phyloP scores from a whole-genome alignment of 305 asterid genomes.

The Fraxinus ornus region DNA sequence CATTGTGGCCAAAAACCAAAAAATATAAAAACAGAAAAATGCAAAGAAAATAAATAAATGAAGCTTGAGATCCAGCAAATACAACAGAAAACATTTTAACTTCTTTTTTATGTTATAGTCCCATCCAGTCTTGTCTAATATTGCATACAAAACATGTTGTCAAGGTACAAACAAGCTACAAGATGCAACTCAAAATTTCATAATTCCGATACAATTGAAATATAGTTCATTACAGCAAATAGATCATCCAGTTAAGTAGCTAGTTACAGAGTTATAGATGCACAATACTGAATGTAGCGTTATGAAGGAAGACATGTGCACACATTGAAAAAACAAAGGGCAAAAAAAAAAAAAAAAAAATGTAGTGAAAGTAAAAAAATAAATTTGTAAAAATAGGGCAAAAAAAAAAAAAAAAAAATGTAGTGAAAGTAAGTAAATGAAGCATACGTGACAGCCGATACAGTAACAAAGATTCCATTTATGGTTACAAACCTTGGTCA shows the following conservation, averaged over 20 bases:
- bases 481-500: slow-evolving; percentile 57
- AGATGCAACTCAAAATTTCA: neutral
- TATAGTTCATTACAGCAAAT: neutral
- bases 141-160: neutral
- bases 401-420: too few relatives aligned
- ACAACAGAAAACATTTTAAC: neutral
- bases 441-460: neutral
- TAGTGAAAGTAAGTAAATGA: neutral
- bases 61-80: neutral
- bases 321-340: neutral
- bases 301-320: neutral
- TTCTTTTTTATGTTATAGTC: neutral
- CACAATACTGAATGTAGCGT: neutral
- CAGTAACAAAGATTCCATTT: neutral
- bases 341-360: neutral
- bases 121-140: neutral
- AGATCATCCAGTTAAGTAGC: neutral
- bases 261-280: neutral
- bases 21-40: neutral
- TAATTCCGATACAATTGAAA: neutral
- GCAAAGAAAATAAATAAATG: neutral
- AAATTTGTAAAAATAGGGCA: too few relatives aligned
- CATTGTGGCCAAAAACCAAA: neutral
- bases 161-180: neutral
- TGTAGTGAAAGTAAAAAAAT: too few relatives aligned